Evolutionary conservation across 352 stramenopile species (phyloP).

Genomic region (Saprolegnia parasitica): DNA sequence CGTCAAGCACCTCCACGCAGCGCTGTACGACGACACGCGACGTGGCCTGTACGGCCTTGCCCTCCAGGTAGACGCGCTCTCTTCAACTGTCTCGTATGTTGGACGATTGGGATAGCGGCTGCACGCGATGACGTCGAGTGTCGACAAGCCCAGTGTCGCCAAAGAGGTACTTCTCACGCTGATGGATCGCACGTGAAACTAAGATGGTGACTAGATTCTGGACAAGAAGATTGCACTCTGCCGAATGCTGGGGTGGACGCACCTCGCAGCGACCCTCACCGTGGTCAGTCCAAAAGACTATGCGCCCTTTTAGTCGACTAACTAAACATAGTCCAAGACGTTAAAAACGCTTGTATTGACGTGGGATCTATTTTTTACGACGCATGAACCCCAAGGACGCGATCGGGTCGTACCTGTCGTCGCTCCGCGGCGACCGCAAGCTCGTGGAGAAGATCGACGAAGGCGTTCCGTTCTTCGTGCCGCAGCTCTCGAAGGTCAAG

Average conservation of each 20-base stretch:
- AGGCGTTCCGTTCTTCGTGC: slow-evolving; percentile 54
- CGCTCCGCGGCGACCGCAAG: slow-evolving; percentile 18
- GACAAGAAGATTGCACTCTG: slow-evolving; percentile 3
- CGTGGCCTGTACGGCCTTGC: slow-evolving; percentile 40
- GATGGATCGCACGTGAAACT: too few species aligned
- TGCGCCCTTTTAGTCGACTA: background rate
- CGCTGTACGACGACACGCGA: slow-evolving; percentile 56
- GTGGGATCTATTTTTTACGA: background rate
- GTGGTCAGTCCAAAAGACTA: background rate
- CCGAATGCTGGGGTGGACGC: background rate
- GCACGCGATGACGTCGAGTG: background rate
- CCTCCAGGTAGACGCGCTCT: slow-evolving; percentile 35
- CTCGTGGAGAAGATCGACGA: slow-evolving; percentile 31
- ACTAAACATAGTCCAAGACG: background rate
- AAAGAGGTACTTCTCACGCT: too few species aligned
- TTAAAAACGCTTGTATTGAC: background rate
- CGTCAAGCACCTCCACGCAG: slow-evolving; percentile 47
- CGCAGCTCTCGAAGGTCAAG: slow-evolving; percentile 63
- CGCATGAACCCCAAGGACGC: slow-evolving; percentile 19
- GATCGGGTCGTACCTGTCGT: slow-evolving; percentile 24
- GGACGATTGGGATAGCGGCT: background rate
- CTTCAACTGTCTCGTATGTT: background rate
- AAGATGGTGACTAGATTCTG: background rate
- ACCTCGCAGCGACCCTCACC: background rate
- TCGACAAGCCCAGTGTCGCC: too few species aligned